Percentiles rank a stretch among this genome's conserved stretches.
phyloP scores from a whole-genome alignment of 108 stramenopile species.

The Stephanodiscus triporus region DNA sequence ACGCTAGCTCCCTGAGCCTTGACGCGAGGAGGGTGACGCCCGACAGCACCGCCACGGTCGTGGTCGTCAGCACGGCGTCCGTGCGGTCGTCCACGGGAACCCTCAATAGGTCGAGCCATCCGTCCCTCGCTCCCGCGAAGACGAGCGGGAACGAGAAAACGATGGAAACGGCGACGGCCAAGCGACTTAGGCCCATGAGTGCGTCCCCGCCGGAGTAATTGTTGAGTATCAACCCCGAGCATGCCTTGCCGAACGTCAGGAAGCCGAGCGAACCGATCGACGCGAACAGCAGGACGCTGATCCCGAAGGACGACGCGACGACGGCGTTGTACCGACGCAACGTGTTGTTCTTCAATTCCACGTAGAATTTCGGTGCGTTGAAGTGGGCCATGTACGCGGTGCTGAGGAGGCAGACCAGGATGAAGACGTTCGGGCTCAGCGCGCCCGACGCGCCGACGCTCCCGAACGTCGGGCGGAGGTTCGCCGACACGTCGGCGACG shows the following conservation, averaged over 20 bases:
- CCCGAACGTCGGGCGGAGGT: conserved; percentile 52
- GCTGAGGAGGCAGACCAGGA: conserved; percentile 79
- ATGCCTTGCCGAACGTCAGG: conserved; percentile 85
- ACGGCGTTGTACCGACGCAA: conserved; percentile 79
- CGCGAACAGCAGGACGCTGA: conserved; percentile 59
- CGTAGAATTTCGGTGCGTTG: conserved; percentile 94
- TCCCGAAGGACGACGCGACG: conserved; percentile 71
- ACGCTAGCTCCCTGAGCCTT: conserved; percentile 71
- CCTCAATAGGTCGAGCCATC: conserved; percentile 69
- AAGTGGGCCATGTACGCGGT: conserved; percentile 94
- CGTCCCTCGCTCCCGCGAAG: conserved; percentile 82
- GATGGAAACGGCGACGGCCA: conserved; percentile 84
- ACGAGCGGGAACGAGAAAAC: conserved; percentile 90
- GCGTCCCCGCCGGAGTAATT: conserved; percentile 84
- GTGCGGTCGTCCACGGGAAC: conserved; percentile 49
- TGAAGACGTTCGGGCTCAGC: conserved; percentile 64
- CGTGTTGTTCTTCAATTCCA: conserved; percentile 87
- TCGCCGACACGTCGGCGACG: conserved; percentile 41
- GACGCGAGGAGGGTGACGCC: conserved; percentile 65
- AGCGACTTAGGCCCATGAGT: conserved; percentile 70
- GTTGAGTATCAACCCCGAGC: conserved; percentile 84
- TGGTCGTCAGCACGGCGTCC: conserved; percentile 45
- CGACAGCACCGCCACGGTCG: conserved; percentile 55
- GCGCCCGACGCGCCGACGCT: conserved; percentile 54
- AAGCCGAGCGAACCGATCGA: conserved; percentile 74